Evolutionary conservation across 805 yeast species (phyloP), one percentile per base, ranked within the genome.

Genomic region (Metschnikowia matae): DNA sequence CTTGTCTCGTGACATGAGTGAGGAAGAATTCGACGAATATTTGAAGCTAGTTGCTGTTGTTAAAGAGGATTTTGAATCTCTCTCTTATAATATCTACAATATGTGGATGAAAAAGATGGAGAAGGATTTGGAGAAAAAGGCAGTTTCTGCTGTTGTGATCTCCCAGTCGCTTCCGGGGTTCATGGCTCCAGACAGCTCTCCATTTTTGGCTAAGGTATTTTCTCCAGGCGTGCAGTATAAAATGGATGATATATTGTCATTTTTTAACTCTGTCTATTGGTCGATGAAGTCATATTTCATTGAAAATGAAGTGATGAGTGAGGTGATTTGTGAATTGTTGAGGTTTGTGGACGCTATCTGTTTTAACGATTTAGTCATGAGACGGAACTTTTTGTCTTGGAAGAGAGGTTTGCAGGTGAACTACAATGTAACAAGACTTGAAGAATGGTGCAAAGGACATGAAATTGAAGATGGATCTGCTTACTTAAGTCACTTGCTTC

Each of bases 371-470:
- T 75, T 94, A 70, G 83, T 95, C 45, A 87, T 91, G 96, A 84
- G 97, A 74, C 82, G 96, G 69, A 86, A 84, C 71, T 95, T 92
- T 72, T 74, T 92, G 64, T 86, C 96, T 10, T 94, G 99, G 99
- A 94, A 92, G 74, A 85, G 99, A 65, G 98, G 98, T 44, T 79
- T 94, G 59, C 99, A 94, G 71, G 83, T 94, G 70, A 94, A 90
- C 67, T 94, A 94, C 73, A 94, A 94, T 68, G 95, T 91, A 48
- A 94, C 99, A 3, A 82, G 98, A 62, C 79, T 94, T 61, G 97
- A 90, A 68, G 99, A 94, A 72, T 94, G 99, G 99, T 92, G 98
- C 70, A 92, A 89, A 73, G 83, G 89, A 6, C 97, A 92, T 67
- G 91, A 87, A 47, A 82, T 94, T 54, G 86, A 87, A 46, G 96